A percentile compares a stretch with the other conserved stretches of the same genome.
Evolutionary conservation across 2,329 filamentous ascomycete species (phyloP).

Genomic region (Epichloe gansuensis): DNA sequence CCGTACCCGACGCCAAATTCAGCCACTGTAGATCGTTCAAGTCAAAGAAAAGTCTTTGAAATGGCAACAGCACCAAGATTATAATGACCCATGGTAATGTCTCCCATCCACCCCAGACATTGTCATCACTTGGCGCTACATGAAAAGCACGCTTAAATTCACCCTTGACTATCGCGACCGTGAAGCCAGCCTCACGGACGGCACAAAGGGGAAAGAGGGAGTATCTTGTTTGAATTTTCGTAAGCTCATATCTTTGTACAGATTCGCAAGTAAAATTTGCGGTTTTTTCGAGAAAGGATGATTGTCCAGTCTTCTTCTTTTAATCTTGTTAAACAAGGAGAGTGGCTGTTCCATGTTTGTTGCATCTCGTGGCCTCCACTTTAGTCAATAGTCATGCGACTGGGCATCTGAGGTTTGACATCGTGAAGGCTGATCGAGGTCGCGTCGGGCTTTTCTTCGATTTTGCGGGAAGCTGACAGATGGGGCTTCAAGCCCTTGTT

Average conservation of each 20-base stretch:
- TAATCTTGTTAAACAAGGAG: not conserved
- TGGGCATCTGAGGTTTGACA: slow-evolving; percentile 41
- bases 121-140: not conserved
- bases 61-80: not conserved
- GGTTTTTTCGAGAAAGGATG: slow-evolving; percentile 1
- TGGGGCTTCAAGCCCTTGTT: slow-evolving; percentile 80
- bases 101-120: not conserved
- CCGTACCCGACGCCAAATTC: no score
- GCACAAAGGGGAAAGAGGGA: not conserved
- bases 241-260: slow-evolving; percentile 7
- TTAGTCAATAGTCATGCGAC: slow-evolving; percentile 52
- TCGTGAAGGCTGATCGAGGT: slow-evolving; percentile 46
- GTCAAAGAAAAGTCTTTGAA: not conserved
- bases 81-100: not conserved
- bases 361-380: no score
- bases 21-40: no score
- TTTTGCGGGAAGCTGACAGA: slow-evolving; percentile 44
- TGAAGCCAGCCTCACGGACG: not conserved
- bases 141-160: not conserved
- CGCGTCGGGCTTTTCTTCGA: slow-evolving; percentile 42
- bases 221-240: slow-evolving; percentile 1
- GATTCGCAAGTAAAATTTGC: slow-evolving; percentile 3
- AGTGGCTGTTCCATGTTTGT: not conserved
- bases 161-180: not conserved
- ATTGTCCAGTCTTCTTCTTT: not conserved